Percentiles rank a stretch among this genome's conserved stretches.
These are phyloP conservation scores for Sideroxylon spinosum DNA, from an alignment of 179 eudicot genomes.

Conservation along the genomic window DNA sequence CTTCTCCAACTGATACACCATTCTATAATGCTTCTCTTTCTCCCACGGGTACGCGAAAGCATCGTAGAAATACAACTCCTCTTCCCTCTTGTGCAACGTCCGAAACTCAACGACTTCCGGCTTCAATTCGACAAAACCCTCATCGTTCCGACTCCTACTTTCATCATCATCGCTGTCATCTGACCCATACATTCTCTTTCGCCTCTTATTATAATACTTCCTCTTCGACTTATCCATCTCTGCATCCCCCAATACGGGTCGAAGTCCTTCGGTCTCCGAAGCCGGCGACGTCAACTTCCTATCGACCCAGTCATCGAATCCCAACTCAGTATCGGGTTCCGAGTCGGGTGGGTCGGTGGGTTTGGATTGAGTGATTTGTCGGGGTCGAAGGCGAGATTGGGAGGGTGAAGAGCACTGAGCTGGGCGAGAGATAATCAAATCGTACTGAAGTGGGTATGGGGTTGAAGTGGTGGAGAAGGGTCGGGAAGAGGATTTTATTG, in stretches of 20 bases:
- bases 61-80: slow-evolving; percentile 85
- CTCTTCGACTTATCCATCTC: slow-evolving; percentile 71
- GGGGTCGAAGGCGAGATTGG: slow-evolving; percentile 27
- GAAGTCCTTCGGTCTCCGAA: background rate
- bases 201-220: slow-evolving; percentile 77
- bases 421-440: slow-evolving; percentile 78
- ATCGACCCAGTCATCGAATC: slow-evolving; percentile 84
- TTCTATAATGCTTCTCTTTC: slow-evolving; percentile 89
- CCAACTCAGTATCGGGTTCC: slow-evolving; percentile 34
- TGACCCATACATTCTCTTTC: slow-evolving; percentile 76
- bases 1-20: slow-evolving; percentile 98
- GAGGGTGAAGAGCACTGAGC: slow-evolving; percentile 19
- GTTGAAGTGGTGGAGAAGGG: slow-evolving; percentile 57
- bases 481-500: slow-evolving; percentile 13
- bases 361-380: slow-evolving; percentile 23
- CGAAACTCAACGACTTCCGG: slow-evolving; percentile 80
- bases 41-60: slow-evolving; percentile 94
- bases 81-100: slow-evolving; percentile 75
- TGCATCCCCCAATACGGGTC: background rate
- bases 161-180: slow-evolving; percentile 91
- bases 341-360: slow-evolving; percentile 31
- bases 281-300: slow-evolving; percentile 33
- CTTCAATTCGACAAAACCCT: slow-evolving; percentile 64
- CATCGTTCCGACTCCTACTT: slow-evolving; percentile 23
- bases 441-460: slow-evolving; percentile 80